A percentile compares a stretch with the other conserved stretches of the same genome.
phyloP scores from a whole-genome alignment of 805 yeast genomes.

The Clavispora santaluciae region DNA sequence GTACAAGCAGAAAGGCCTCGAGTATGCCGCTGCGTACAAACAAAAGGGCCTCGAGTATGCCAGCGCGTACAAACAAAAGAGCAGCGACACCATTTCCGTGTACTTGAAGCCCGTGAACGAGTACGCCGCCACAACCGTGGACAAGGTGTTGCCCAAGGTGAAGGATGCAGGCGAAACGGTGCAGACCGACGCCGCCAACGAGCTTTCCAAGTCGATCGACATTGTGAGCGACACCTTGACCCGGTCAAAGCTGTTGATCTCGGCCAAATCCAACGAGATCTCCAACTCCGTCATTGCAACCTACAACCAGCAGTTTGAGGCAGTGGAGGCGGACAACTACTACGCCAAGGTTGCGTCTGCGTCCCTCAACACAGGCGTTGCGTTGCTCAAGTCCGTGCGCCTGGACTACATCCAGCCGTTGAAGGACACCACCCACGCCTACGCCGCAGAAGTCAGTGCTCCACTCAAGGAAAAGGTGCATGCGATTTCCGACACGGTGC shows the following conservation, averaged over 20 bases:
- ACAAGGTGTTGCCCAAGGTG: slow-evolving; percentile 25
- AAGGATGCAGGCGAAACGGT: slow-evolving; percentile 10
- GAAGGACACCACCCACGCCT: slow-evolving; percentile 34
- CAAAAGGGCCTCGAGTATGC: slow-evolving; percentile 7
- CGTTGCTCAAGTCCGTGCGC: slow-evolving; percentile 29
- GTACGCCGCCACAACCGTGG: slow-evolving; percentile 21
- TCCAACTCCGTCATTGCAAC: slow-evolving; percentile 28
- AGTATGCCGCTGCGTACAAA: slow-evolving; percentile 8
- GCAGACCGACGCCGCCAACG: slow-evolving; percentile 14
- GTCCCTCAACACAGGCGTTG: slow-evolving; percentile 30
- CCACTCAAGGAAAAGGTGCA: slow-evolving; percentile 34
- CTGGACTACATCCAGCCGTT: slow-evolving; percentile 36
- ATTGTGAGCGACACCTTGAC: slow-evolving; percentile 18
- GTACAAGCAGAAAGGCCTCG: slow-evolving; percentile 7
- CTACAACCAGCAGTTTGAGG: slow-evolving; percentile 31
- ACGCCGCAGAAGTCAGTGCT: slow-evolving; percentile 32
- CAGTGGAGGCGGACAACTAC: slow-evolving; percentile 21
- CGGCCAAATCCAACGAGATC: slow-evolving; percentile 24
- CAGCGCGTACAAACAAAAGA: slow-evolving; percentile 7
- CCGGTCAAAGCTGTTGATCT: slow-evolving; percentile 21
- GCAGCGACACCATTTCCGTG: slow-evolving; percentile 12
- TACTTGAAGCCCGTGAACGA: slow-evolving; percentile 25
- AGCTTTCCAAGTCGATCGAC: slow-evolving; percentile 18
- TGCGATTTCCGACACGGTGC: slow-evolving; percentile 5
- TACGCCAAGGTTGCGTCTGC: slow-evolving; percentile 32